Percentiles rank a stretch among this genome's conserved stretches.
Conservation (phyloP, 305 asterid species). For the Plantago coronopus region DNA sequence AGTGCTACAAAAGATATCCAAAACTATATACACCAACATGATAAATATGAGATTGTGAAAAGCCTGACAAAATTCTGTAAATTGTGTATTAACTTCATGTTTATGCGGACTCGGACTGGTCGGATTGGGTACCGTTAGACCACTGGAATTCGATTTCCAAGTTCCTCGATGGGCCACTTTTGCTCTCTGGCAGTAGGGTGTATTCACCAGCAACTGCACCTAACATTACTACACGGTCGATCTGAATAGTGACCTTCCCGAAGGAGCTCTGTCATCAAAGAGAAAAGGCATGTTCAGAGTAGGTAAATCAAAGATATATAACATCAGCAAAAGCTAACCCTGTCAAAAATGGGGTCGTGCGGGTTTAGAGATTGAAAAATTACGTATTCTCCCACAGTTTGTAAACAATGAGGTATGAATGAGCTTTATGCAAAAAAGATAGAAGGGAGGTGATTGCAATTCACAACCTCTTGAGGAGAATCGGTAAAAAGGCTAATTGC, state of each 20-base stretch:
- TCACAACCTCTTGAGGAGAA: neutral
- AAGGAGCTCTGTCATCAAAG: constrained; percentile 68
- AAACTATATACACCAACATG: constrained; percentile 42
- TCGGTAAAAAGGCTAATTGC: neutral
- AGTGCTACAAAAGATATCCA: constrained; percentile 31
- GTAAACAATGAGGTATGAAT: too few relatives aligned
- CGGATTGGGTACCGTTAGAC: constrained; percentile 55
- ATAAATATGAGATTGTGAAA: constrained; percentile 25
- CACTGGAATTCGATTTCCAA: constrained; percentile 96
- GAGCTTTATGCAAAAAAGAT: too few relatives aligned
- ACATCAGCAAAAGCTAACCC: too few relatives aligned
- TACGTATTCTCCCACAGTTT: neutral
- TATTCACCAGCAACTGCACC: constrained; percentile 98
- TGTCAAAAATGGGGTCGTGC: too few relatives aligned
- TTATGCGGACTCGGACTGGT: constrained; percentile 12
- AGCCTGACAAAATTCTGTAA: constrained; percentile 24
- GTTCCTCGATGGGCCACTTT: constrained; percentile 91
- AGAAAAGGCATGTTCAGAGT: neutral
- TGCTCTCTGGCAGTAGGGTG: constrained; percentile 86
- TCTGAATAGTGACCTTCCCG: constrained; percentile 95
- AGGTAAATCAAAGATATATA: too few relatives aligned
- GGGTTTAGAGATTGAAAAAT: neutral
- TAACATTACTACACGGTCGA: constrained; percentile 94
- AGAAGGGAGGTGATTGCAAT: neutral
- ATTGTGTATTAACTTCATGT: constrained; percentile 20